Evolutionary conservation across 73 alveolate genomes (phyloP).

Genomic region (Loxodes magnus): DNA sequence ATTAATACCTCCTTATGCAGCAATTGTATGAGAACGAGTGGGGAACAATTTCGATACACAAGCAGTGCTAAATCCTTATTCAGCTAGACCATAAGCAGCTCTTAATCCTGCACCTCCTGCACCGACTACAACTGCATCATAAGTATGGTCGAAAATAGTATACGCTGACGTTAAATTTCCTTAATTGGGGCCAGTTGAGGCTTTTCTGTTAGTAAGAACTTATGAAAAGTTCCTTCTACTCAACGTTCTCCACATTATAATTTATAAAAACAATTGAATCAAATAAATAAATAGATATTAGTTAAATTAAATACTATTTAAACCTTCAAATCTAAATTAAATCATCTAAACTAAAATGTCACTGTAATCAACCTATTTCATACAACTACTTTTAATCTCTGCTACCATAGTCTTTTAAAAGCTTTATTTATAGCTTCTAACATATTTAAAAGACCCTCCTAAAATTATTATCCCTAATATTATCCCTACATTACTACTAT

Average conservation of each 20-base stretch:
- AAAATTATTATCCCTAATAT: too few relatives aligned
- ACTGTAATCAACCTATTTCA: too few relatives aligned
- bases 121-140: constrained; percentile 82
- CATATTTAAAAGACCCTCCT: too few relatives aligned
- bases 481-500: too few relatives aligned
- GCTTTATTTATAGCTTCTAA: too few relatives aligned
- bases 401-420: too few relatives aligned
- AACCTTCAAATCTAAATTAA: too few relatives aligned
- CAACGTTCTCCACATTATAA: background rate
- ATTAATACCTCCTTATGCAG: constrained; percentile 92
- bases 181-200: background rate
- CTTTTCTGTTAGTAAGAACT: background rate
- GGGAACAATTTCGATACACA: constrained; percentile 91
- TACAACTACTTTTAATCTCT: too few relatives aligned
- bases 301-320: too few relatives aligned
- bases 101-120: constrained; percentile 93
- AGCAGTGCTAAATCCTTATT: constrained; percentile 90
- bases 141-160: constrained; percentile 75
- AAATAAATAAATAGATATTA: background rate
- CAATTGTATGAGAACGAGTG: constrained; percentile 92
- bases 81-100: constrained; percentile 96
- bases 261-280: background rate
- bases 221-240: constrained; percentile 4
- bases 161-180: constrained; percentile 44
- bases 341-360: too few relatives aligned